A percentile compares a stretch with the other conserved stretches of the same genome.
phyloP scores from a whole-genome alignment of 768 basidiomycete genomes.

The Boletus rex-veris region DNA sequence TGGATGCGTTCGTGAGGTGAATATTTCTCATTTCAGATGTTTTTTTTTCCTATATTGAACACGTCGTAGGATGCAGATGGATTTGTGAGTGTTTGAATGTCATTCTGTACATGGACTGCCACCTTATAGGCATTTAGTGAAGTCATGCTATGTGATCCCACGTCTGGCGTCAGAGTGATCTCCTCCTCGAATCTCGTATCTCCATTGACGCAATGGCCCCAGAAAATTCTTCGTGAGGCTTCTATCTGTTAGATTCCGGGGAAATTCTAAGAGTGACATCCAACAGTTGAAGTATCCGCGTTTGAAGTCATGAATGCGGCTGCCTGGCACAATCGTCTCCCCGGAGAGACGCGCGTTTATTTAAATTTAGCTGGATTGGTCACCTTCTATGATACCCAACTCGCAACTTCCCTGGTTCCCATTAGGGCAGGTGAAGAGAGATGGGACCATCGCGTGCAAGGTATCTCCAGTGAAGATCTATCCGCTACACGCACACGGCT shows the following conservation, averaged over 20 bases:
- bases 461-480: slow-evolving; percentile 13
- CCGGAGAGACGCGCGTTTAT: slow-evolving; percentile 27
- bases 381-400: slow-evolving; percentile 27
- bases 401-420: slow-evolving; percentile 17
- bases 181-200: slow-evolving; percentile 37
- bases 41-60: slow-evolving; percentile 10
- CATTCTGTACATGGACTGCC: background rate
- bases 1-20: slow-evolving; percentile 37
- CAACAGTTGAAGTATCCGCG: background rate
- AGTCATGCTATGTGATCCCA: slow-evolving; percentile 43
- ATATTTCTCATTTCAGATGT: slow-evolving; percentile 19
- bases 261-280: background rate
- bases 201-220: background rate
- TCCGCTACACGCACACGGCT: slow-evolving; percentile 2
- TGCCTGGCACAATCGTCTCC: slow-evolving; percentile 24
- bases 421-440: slow-evolving; percentile 14
- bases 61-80: slow-evolving; percentile 35
- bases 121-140: slow-evolving; percentile 31
- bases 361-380: slow-evolving; percentile 16
- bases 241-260: background rate
- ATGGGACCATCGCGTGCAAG: slow-evolving; percentile 16
- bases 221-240: background rate
- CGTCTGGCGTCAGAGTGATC: slow-evolving; percentile 18
- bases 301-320: slow-evolving; percentile 18
- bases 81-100: slow-evolving; percentile 38